Evolutionary conservation across 768 basidiomycete species (phyloP).

Genomic region (Suillus discolor): DNA sequence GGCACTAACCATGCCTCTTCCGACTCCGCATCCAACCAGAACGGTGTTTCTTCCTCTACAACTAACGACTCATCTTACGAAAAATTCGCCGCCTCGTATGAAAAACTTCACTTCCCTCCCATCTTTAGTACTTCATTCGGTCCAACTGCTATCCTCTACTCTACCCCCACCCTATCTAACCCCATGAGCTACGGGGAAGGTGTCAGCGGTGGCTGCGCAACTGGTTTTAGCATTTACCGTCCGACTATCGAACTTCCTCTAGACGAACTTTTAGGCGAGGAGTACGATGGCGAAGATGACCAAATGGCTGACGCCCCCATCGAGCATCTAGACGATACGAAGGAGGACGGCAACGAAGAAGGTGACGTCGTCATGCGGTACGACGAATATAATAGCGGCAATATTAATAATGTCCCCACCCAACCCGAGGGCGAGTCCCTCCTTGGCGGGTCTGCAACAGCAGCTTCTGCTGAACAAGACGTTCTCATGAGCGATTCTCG

Average conservation of each 20-base stretch:
- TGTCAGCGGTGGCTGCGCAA: constrained; percentile 48
- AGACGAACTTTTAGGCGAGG: constrained; percentile 65
- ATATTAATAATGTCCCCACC: constrained; percentile 2
- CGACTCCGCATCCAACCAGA: constrained; percentile 29
- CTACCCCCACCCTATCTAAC: constrained; percentile 66
- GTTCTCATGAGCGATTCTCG: constrained; percentile 32
- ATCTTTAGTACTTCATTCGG: constrained; percentile 78
- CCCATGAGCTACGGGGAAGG: constrained; percentile 81
- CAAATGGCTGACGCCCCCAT: neutral
- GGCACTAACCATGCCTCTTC: constrained; percentile 20
- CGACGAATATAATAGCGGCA: constrained; percentile 20
- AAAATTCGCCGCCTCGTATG: constrained; percentile 25
- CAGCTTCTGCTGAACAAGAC: constrained; percentile 11
- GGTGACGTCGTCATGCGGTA: constrained; percentile 12
- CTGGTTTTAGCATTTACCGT: constrained; percentile 62
- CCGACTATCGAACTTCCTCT: constrained; percentile 86
- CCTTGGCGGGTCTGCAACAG: neutral
- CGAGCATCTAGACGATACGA: neutral
- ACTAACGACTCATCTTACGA: constrained; percentile 43
- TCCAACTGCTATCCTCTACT: constrained; percentile 72
- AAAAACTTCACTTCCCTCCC: constrained; percentile 51
- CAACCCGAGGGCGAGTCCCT: constrained; percentile 14
- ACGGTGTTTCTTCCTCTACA: constrained; percentile 1
- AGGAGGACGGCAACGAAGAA: neutral
- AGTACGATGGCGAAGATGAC: constrained; percentile 18